phyloP scores from a whole-genome alignment of 2,329 filamentous ascomycete genomes.

The Pseudogymnoascus sp. region DNA sequence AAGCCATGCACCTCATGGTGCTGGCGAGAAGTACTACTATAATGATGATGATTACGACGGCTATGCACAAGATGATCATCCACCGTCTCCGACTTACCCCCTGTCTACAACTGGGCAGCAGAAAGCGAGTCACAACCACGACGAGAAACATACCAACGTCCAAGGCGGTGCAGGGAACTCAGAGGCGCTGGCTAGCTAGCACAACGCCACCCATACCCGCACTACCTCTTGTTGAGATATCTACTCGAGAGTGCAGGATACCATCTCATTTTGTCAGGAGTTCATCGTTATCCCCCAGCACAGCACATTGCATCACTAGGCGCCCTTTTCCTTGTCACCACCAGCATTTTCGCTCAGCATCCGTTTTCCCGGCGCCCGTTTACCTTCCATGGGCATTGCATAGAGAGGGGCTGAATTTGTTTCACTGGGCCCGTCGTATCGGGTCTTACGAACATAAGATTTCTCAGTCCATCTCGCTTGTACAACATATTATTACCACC shows the following conservation, averaged over 20 bases:
- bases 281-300: slow-evolving; percentile 2
- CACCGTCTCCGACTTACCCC: slow-evolving; percentile 25
- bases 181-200: slow-evolving; percentile 1
- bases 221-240: slow-evolving; percentile 2
- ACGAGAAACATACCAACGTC: slow-evolving; percentile 31
- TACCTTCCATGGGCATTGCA: neutral
- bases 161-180: slow-evolving; percentile 34
- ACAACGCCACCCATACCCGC: neutral
- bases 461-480: neutral
- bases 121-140: slow-evolving; percentile 24
- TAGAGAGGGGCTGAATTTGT: neutral
- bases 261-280: slow-evolving; percentile 4
- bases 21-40: slow-evolving; percentile 37
- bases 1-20: slow-evolving; percentile 25
- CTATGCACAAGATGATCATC: slow-evolving; percentile 19
- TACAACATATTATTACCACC: slow-evolving; percentile 1
- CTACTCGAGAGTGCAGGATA: neutral
- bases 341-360: neutral
- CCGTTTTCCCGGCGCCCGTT: neutral
- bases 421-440: neutral
- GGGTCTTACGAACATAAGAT: neutral
- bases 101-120: slow-evolving; percentile 26
- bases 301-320: slow-evolving; percentile 1
- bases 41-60: slow-evolving; percentile 38
- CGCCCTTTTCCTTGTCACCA: neutral